These are phyloP conservation scores for Tuctoria greenei DNA, from an alignment of 176 grass and related monocot species.

Conservation along the genomic window DNA sequence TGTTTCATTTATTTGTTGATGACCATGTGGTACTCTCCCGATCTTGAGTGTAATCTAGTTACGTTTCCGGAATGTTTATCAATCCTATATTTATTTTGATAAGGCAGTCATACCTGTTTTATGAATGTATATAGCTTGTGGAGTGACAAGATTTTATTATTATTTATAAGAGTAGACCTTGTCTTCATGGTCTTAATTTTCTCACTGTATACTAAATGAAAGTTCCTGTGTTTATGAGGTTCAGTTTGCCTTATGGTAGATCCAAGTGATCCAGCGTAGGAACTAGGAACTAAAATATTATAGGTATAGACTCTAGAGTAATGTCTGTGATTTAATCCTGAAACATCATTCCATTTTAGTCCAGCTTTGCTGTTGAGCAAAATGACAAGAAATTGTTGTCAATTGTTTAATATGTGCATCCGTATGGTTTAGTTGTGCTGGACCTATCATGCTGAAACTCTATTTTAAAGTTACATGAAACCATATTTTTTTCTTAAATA, in stretches of 20 bases:
- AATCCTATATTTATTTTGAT: conserved; percentile 16
- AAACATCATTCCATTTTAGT: background rate
- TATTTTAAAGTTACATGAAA: background rate
- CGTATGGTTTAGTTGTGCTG: background rate
- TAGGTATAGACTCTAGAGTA: background rate
- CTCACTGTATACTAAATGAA: background rate
- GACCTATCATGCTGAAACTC: background rate
- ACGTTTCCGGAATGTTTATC: background rate
- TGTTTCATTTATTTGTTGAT: conserved; percentile 26
- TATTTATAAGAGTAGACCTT: background rate
- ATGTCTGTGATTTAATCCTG: conserved; percentile 8
- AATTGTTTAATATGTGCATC: background rate
- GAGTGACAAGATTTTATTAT: background rate
- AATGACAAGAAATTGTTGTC: background rate
- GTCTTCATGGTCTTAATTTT: background rate
- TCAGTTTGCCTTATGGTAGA: background rate
- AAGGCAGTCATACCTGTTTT: background rate
- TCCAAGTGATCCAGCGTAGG: background rate
- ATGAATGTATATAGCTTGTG: background rate
- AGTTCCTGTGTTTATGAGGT: conserved; percentile 17
- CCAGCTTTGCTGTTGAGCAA: background rate
- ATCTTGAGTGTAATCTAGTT: conserved; percentile 9
- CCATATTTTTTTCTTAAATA: background rate
- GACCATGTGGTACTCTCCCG: background rate
- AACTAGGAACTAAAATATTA: too few species aligned